Conservation (phyloP, 352 stramenopile species). For the Blastocystis hominis region DNA sequence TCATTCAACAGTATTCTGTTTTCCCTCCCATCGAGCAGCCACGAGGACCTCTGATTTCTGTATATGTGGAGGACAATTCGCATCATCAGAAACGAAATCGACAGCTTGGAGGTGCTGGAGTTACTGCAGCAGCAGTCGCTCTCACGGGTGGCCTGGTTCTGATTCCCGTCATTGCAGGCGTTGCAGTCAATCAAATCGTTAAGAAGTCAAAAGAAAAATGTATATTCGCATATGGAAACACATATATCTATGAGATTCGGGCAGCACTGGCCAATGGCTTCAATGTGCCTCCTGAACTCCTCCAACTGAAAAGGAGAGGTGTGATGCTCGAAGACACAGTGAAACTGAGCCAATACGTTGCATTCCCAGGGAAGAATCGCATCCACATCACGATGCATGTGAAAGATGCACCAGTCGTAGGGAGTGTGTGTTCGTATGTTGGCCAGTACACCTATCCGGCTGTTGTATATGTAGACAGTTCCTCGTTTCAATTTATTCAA, state of each 20-base stretch:
- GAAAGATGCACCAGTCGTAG: conserved; percentile 25
- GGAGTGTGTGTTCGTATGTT: conserved; percentile 13
- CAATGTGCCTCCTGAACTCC: conserved; percentile 20
- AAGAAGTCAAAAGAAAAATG: conserved; percentile 47
- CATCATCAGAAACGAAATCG: conserved; percentile 50
- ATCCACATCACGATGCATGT: conserved; percentile 55
- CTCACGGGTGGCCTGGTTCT: conserved; percentile 3
- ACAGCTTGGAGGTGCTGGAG: not conserved
- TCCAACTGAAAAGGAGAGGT: conserved; percentile 35
- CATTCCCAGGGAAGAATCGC: not conserved
- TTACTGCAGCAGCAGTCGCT: not conserved
- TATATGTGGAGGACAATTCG: conserved; percentile 47
- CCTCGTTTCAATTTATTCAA: conserved; percentile 23
- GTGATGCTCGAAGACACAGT: conserved; percentile 32
- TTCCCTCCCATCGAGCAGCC: conserved; percentile 32
- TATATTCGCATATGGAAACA: conserved; percentile 47
- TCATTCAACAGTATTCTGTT: not conserved
- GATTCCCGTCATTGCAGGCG: not conserved
- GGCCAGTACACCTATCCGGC: conserved; percentile 35
- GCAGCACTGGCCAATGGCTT: conserved; percentile 16
- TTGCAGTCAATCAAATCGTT: conserved; percentile 31
- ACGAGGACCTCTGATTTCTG: not conserved
- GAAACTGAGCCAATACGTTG: not conserved
- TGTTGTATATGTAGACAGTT: conserved; percentile 12
- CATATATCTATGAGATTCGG: conserved; percentile 36